Conservation (phyloP, 2,329 filamentous ascomycete genomes). For the Pleomassaria siparia region DNA sequence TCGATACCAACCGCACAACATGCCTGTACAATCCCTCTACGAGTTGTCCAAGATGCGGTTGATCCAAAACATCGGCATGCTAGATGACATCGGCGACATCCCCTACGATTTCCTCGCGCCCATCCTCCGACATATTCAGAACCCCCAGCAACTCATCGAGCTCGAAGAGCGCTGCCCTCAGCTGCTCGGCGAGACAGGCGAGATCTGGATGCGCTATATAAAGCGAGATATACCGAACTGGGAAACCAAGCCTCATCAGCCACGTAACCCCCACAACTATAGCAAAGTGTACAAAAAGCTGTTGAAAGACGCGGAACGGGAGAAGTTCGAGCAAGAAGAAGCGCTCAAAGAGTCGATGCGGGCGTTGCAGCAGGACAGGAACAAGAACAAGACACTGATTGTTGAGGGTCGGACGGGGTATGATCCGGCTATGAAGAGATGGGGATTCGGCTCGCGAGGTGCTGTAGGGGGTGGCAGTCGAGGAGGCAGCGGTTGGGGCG, state of each 20-base stretch:
- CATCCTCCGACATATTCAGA: constrained; percentile 71
- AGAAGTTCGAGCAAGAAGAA: constrained; percentile 35
- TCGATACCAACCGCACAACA: constrained; percentile 12
- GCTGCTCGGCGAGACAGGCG: constrained; percentile 66
- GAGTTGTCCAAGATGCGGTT: constrained; percentile 32
- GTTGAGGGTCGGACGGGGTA: constrained; percentile 27
- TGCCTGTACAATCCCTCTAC: constrained; percentile 21
- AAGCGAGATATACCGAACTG: constrained; percentile 72
- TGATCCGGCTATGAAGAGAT: constrained; percentile 17
- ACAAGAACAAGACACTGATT: constrained; percentile 34
- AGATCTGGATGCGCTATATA: constrained; percentile 81
- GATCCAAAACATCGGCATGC: constrained; percentile 44
- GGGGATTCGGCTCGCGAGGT: constrained; percentile 12
- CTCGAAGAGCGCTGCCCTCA: constrained; percentile 79
- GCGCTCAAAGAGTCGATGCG: constrained; percentile 35
- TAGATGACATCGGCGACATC: constrained; percentile 72
- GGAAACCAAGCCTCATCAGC: constrained; percentile 63
- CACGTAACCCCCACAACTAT: constrained; percentile 69
- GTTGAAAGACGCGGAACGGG: constrained; percentile 42
- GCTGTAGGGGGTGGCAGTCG: constrained; percentile 8
- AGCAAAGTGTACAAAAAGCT: constrained; percentile 68
- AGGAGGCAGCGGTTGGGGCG: constrained; percentile 21
- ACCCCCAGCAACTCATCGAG: constrained; percentile 68
- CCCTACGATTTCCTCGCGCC: constrained; percentile 66
- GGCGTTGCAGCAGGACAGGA: constrained; percentile 32